Conservation (phyloP, 331 rosid genomes). For the Pyrus hybrid region DNA sequence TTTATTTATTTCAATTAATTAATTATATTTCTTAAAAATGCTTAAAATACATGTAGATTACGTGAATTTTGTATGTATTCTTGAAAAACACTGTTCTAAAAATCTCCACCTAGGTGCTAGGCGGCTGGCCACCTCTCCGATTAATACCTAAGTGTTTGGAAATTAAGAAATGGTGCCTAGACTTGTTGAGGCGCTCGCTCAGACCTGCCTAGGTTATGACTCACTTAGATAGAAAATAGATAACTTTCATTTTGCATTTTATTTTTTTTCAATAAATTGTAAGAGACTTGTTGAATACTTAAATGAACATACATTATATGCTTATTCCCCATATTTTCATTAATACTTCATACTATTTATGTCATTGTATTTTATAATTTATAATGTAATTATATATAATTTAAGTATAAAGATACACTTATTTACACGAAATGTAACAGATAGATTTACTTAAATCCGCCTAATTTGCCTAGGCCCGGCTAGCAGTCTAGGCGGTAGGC, state of each 20-base stretch:
- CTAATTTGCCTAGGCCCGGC: too few species aligned
- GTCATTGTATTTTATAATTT: background rate
- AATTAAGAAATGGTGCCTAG: background rate
- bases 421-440: too few species aligned
- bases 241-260: too few species aligned
- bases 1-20: too few species aligned
- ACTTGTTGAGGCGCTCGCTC: background rate
- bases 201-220: too few species aligned
- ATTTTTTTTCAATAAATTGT: too few species aligned
- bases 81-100: background rate
- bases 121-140: fast-evolving
- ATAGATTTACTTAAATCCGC: too few species aligned
- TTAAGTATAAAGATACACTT: background rate
- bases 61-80: too few species aligned
- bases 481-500: too few species aligned
- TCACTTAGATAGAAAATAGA: background rate
- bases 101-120: background rate
- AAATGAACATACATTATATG: background rate
- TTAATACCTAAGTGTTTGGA: background rate
- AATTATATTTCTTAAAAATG: too few species aligned
- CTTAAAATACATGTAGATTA: too few species aligned
- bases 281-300: background rate
- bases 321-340: background rate
- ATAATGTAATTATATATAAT: too few species aligned
- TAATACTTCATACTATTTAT: background rate